Conservation (phyloP, 1,284 basidiomycete genomes). For the Malassezia cuniculi region DNA sequence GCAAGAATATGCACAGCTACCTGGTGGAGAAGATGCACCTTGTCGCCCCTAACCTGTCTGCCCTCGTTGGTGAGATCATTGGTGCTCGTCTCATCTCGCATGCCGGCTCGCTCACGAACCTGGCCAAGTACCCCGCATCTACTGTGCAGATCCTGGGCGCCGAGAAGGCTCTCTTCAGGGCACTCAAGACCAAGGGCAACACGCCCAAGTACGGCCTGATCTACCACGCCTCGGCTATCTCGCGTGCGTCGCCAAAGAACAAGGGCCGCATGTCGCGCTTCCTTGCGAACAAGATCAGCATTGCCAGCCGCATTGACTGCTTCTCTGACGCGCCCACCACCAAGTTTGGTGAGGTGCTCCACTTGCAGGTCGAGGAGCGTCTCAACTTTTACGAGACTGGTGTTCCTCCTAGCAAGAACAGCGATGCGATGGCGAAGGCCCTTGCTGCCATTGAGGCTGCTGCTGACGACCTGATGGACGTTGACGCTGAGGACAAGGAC, state of each 20-base stretch:
- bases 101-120: conserved; percentile 88
- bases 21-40: conserved; percentile 95
- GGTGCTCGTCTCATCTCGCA: conserved; percentile 91
- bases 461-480: conserved; percentile 57
- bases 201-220: conserved; percentile 66
- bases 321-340: conserved; percentile 72
- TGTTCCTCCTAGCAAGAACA: conserved; percentile 40
- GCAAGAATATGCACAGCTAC: conserved; percentile 78
- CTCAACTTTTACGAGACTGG: conserved; percentile 73
- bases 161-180: conserved; percentile 94
- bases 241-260: conserved; percentile 82
- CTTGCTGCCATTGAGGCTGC: conserved; percentile 64
- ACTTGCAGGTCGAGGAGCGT: conserved; percentile 88
- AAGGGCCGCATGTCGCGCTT: conserved; percentile 70
- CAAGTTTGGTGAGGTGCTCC: conserved; percentile 88
- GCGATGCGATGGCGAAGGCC: conserved; percentile 62
- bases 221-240: conserved; percentile 63
- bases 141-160: conserved; percentile 97
- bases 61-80: conserved; percentile 85
- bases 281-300: conserved; percentile 96
- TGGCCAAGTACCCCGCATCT: conserved; percentile 95
- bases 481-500: conserved; percentile 52
- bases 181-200: conserved; percentile 96
- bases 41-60: conserved; percentile 81
- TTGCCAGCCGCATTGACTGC: conserved; percentile 94